These are phyloP conservation scores for Psilocybe cubensis DNA, from an alignment of 768 basidiomycete genomes.

Conservation along the genomic window DNA sequence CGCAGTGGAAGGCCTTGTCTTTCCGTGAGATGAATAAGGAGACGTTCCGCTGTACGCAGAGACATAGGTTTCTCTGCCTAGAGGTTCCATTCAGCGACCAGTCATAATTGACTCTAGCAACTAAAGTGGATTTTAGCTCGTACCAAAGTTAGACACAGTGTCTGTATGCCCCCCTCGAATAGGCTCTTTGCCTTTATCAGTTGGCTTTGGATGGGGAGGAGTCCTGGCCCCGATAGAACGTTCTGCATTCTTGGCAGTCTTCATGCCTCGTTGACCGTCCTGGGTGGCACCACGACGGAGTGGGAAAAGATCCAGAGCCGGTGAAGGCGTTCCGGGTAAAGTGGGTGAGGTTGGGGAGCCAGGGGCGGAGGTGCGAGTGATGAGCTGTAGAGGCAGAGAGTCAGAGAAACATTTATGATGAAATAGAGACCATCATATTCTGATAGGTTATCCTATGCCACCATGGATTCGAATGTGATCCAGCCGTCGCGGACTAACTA, in stretches of 20 bases:
- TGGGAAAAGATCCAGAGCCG: conserved; percentile 23
- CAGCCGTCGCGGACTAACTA: background rate
- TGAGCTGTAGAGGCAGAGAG: conserved; percentile 12
- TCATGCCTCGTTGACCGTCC: conserved; percentile 19
- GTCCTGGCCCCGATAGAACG: conserved; percentile 8
- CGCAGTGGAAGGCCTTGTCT: conserved; percentile 21
- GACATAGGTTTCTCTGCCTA: conserved; percentile 24
- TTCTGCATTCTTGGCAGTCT: conserved; percentile 22
- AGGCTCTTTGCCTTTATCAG: conserved; percentile 37
- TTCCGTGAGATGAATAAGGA: conserved; percentile 15
- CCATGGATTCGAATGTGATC: background rate
- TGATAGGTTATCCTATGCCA: background rate
- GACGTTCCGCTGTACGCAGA: conserved; percentile 25
- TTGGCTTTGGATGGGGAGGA: conserved; percentile 23
- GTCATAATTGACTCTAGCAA: background rate
- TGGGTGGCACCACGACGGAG: conserved; percentile 25
- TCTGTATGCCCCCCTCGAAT: conserved; percentile 19
- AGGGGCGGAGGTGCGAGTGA: conserved; percentile 24
- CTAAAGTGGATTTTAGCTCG: background rate
- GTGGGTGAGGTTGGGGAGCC: conserved; percentile 21
- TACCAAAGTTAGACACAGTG: conserved; percentile 23
- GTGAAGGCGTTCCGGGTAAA: conserved; percentile 27
- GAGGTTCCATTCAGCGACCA: background rate
- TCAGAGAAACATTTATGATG: conserved; percentile 3
- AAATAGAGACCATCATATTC: background rate